Base-by-base conservation (phyloP, 306 rosid genomes). In the Dicorynia guianensis region DNA sequence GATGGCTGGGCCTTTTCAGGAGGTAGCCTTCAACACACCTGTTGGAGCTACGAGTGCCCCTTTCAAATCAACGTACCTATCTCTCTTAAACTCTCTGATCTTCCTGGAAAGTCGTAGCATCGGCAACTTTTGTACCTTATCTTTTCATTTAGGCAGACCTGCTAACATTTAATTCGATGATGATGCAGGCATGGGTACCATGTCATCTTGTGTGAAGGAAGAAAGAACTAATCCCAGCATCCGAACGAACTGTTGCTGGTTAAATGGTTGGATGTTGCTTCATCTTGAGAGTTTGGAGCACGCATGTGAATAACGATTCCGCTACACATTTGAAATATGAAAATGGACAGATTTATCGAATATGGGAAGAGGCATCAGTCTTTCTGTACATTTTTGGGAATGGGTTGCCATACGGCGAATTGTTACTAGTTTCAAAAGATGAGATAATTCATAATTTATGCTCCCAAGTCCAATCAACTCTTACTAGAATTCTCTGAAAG, bases 1-100 rank as follows among this genome's bases (percentile, higher is more conserved):
- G 86, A 95, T 95, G 98, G 97, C 98, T 0, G 98, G 97, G 18
- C 97, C 97, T 18, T 95, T 95, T 85, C 98, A 95, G 65, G 98
- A 95, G 4, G 98, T 95, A 78, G 98, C 97, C 48, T 95, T 95
- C 80, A 74, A 10, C 85, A 95, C 98, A 8, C 54, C 78, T 50
- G 50, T 95, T 70, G 97, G 97, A 65, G 98, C 80, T 44, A 92
- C 98, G 8, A 92, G 97, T 81, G 88, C 93, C 57, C 89, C 97
- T 38, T 94, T 94, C 88, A 94, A 94, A 81, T 94, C 97, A 35
- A 94, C 98, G 98, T 94, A 90, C 61, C 53, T 17, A 71, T 61
- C 74, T 76, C 20, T 34, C 74, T 44, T n/a, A n/a, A n/a, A n/a
- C 60, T 54, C 60, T 36, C 2, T 62, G 11, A 20, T 46, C 11